A percentile compares a stretch with the other conserved stretches of the same genome.
Evolutionary conservation across 202 grass and related monocot genomes (phyloP).

Genomic region (Panicum hallii): DNA sequence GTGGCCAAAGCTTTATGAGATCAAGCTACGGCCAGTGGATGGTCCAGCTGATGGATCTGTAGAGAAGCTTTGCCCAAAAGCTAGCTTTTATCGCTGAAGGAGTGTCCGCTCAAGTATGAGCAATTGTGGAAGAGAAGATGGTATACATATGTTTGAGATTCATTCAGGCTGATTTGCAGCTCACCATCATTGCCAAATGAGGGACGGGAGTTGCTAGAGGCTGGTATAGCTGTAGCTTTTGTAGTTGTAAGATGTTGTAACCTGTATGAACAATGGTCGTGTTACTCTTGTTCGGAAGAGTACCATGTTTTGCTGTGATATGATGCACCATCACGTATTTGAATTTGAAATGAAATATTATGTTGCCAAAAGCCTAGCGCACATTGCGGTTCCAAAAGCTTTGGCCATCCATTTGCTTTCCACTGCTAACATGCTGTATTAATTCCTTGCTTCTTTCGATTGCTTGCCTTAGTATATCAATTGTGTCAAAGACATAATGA

Average conservation of each 20-base stretch:
- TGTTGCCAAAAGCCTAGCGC: too few species aligned
- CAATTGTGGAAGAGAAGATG: too few species aligned
- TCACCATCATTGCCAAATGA: neutral
- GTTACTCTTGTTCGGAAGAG: neutral
- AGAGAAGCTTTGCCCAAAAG: constrained; percentile 52
- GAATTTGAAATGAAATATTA: neutral
- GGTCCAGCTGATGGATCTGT: constrained; percentile 53
- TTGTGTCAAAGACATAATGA: too few species aligned
- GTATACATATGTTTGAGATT: neutral
- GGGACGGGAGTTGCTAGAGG: neutral
- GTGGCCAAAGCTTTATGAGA: constrained; percentile 67
- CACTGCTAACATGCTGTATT: too few species aligned
- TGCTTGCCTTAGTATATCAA: too few species aligned
- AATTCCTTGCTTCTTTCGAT: too few species aligned
- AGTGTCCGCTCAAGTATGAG: neutral
- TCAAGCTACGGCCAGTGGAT: constrained; percentile 45
- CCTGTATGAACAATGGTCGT: neutral
- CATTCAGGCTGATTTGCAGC: constrained; percentile 2
- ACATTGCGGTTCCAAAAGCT: too few species aligned
- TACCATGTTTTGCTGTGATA: neutral
- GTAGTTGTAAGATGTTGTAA: constrained; percentile 21
- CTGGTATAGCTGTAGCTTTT: constrained; percentile 23
- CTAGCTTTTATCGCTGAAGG: constrained; percentile 55
- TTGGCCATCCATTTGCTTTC: too few species aligned
- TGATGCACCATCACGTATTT: neutral